Base-by-base conservation (phyloP, 2,329 filamentous ascomycete genomes). In the Apiospora pterosperma region DNA sequence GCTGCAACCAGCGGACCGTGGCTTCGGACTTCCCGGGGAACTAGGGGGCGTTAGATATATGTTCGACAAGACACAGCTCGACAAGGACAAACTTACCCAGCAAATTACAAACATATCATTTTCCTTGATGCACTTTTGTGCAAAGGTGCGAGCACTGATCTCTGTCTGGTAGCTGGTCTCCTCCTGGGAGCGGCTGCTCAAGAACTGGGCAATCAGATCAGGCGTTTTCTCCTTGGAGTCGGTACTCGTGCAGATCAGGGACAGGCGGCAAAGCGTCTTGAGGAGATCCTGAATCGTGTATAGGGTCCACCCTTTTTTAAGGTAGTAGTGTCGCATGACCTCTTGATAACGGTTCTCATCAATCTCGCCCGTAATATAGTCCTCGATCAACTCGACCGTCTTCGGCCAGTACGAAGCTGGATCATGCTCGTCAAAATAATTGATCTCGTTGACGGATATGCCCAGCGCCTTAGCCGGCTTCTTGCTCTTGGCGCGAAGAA, bases 241-340 rank as follows among this genome's bases (percentile, higher is more conserved):
- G 3, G 88, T 88, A 72, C 89, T 93, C 73, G 94, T 92, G 76
- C 97, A 93, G n/a, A 87, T 87, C 21, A 93, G 84, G 28, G 91
- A 93, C 65, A 94, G 90, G 65, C 93, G 91, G 65, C 91, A 90
- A 42, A 97, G 86, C 1, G 90, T 90, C 74, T 89, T 89, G 62
- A 98, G 86, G 36, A 97, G 88, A 75, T 97, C 94, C 74, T 96
- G 92, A 68, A 98, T 89, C 5, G 92, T 94, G 80, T 98, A 99
- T 42, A 98, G 80, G 72, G 93, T 93, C 91, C 95, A 99, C 7
- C 96, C 96, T 69, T 89, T 91, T 74, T 91, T 90, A 65, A 98
- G 84, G 76, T 97, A 99, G 79, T 93, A 97, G 69, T 94, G 92
- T 28, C 96, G 91, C 64, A 99, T 84, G 6, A 93, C 91, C 73